Conservation (phyloP, 2,329 filamentous ascomycete species). For the Penicillium sclerotigenum region DNA sequence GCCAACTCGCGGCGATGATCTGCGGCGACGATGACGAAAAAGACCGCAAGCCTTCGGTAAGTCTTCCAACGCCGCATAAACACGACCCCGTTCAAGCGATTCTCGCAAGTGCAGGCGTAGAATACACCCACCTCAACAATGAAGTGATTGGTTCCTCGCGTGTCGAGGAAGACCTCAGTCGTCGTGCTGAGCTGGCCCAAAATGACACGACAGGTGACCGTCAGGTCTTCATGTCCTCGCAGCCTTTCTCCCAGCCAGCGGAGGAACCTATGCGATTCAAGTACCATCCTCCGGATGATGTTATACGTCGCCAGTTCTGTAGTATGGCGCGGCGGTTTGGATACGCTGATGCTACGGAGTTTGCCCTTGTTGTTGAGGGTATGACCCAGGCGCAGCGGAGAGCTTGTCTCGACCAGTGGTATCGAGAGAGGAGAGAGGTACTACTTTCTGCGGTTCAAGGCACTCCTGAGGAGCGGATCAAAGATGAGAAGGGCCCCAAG, state of each 20-base stretch:
- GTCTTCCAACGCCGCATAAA: slow-evolving; percentile 42
- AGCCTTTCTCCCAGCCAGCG: slow-evolving; percentile 20
- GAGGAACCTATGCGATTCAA: slow-evolving; percentile 51
- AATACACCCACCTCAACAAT: slow-evolving; percentile 94
- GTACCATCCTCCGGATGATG: slow-evolving; percentile 71
- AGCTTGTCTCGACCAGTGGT: slow-evolving; percentile 77
- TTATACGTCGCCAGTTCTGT: slow-evolving; percentile 81
- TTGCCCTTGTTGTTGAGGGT: slow-evolving; percentile 83
- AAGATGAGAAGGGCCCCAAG: not conserved
- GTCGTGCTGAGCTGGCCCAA: slow-evolving; percentile 59
- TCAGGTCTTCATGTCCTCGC: slow-evolving; percentile 35
- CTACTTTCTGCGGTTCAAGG: slow-evolving; percentile 18
- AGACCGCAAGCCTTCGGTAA: slow-evolving; percentile 11
- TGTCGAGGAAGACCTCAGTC: slow-evolving; percentile 80
- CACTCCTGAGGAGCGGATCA: not conserved
- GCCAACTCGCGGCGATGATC: slow-evolving; percentile 66
- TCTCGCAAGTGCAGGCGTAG: slow-evolving; percentile 78
- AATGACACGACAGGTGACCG: slow-evolving; percentile 30
- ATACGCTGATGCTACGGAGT: slow-evolving; percentile 72
- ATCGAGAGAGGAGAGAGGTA: slow-evolving; percentile 61
- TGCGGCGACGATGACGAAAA: slow-evolving; percentile 38
- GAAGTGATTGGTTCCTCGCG: slow-evolving; percentile 92
- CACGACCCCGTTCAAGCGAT: slow-evolving; percentile 84
- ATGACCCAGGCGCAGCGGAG: slow-evolving; percentile 83
- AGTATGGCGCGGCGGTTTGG: slow-evolving; percentile 80